A percentile compares a stretch with the other conserved stretches of the same genome.
phyloP scores from a whole-genome alignment of 257 asterid genomes.

The Solanum phureja region DNA sequence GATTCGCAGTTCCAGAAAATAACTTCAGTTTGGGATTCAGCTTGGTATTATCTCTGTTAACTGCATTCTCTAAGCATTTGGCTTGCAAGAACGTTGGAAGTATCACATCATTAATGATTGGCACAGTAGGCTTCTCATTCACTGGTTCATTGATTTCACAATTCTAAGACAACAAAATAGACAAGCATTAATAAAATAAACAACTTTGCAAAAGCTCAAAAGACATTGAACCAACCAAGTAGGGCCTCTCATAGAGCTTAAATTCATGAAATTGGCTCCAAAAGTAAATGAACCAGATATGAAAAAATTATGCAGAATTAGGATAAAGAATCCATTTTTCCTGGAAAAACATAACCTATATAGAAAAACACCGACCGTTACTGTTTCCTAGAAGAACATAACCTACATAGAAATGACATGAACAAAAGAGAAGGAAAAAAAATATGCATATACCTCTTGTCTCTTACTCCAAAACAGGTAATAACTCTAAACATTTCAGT shows the following conservation, averaged over 20 bases:
- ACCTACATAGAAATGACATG: neutral
- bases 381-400: neutral
- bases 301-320: neutral
- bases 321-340: neutral
- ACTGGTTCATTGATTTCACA: conserved; percentile 49
- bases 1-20: conserved; percentile 69
- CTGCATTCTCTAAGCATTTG: conserved; percentile 35
- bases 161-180: conserved; percentile 29
- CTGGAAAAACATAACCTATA: neutral
- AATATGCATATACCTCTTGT: neutral
- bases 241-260: neutral
- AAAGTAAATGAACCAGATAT: neutral
- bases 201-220: neutral
- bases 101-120: conserved; percentile 47
- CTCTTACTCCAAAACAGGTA: neutral
- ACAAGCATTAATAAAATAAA: neutral
- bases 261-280: neutral
- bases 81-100: conserved; percentile 58
- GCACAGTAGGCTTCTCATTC: conserved; percentile 67
- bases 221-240: neutral
- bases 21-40: conserved; percentile 58
- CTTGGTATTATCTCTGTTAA: conserved; percentile 23
- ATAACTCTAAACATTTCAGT: neutral
- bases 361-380: neutral
- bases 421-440: neutral